These are phyloP conservation scores for Calocera viscosa DNA, from an alignment of 768 basidiomycete species.

Conservation along the genomic window DNA sequence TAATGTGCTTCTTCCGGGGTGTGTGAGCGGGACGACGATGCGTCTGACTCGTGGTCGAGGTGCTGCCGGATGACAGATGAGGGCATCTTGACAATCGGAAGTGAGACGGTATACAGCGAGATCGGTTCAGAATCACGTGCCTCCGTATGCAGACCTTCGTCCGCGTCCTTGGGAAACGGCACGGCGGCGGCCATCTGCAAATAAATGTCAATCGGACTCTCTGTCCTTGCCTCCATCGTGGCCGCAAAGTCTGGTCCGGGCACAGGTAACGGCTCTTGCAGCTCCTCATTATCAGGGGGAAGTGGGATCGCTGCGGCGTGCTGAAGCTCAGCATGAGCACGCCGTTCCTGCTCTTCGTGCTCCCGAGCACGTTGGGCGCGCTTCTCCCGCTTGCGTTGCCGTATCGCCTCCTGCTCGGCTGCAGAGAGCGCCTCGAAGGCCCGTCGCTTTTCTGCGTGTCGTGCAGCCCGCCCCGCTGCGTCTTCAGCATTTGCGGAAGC, in stretches of 20 bases:
- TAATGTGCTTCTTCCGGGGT: neutral
- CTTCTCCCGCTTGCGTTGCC: neutral
- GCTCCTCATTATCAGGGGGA: neutral
- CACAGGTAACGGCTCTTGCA: neutral
- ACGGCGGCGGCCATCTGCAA: neutral
- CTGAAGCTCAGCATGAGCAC: neutral
- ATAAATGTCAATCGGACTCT: neutral
- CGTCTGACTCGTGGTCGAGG: neutral
- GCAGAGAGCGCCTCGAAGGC: neutral
- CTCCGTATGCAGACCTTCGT: neutral
- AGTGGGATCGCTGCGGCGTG: neutral
- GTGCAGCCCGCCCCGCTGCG: neutral
- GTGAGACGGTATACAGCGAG: neutral
- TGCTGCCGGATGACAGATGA: neutral
- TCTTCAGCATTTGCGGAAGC: neutral
- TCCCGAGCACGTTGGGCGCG: neutral
- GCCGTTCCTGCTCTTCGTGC: neutral
- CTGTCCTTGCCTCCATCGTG: neutral
- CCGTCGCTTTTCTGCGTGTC: neutral
- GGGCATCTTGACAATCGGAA: neutral
- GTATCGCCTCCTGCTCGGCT: neutral
- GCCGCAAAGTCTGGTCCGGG: neutral
- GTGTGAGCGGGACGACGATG: neutral
- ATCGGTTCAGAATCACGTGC: neutral
- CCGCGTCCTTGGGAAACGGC: neutral